Evolutionary conservation across 208 protist genomes (phyloP), one percentile per base, ranked within the genome.

Genomic region (Wallacemonas rigidus): DNA sequence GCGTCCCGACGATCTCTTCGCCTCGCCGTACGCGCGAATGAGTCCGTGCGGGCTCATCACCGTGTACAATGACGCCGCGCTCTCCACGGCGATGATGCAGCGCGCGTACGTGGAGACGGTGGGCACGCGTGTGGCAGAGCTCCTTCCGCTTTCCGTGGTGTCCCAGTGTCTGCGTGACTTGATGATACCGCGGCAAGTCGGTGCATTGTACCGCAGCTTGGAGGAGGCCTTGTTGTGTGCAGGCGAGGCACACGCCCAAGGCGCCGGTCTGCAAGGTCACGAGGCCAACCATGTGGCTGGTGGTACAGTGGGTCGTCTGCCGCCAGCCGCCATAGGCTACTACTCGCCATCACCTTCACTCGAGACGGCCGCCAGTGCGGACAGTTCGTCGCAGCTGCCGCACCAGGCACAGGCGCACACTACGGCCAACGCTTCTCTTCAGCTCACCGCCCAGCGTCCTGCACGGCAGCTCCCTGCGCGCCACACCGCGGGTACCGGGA

Each of bases 31-130:
- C 79, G 77, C 79, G 26, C 78, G 73, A 17, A 77, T 86, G 26
- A 83, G 88, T 67, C 85, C 90, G 11, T 86, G 83, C 76, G 85
- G 87, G 74, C 74, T 89, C 74, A 50, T 95, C n/a, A 79, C 68
- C 47, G 43, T 89, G 26, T 62, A 62, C 56, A 62, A 41, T 38
- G 73, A 81, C 60, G 79, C 82, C 44, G 54, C 53, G 44, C 43
- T 80, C 51, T 86, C 87, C 72, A 73, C 75, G 15, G 76, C 80
- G 60, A 61, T 76, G 26, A 73, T 95, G 57, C 61, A 82, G 61
- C 72, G 73, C 43, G 75, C 74, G 43, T 95, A 95, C 61, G 60
- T 57, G 14, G 78, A 87, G 39, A 67, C 65, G 39, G 77, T 95
- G 48, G 90, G 87, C 35, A 35, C 68, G 12, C 75, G 74, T 40